Percentiles rank a stretch among this genome's conserved stretches.
Conservation (phyloP, 164 flowering plant species). For the Berberis vulgaris region DNA sequence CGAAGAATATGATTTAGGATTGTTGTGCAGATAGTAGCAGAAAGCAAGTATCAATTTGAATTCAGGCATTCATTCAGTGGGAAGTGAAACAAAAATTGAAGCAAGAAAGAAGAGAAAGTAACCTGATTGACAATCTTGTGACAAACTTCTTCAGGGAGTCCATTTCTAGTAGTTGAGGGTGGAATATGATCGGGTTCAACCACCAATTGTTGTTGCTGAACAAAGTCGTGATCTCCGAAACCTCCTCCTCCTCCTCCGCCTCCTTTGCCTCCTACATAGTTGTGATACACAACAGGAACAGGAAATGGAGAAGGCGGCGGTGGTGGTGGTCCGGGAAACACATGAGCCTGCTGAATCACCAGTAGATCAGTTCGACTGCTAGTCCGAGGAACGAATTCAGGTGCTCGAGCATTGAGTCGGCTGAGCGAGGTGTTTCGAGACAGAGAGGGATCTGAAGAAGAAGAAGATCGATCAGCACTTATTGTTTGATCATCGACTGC, state of each 20-base stretch:
- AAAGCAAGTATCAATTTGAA: neutral
- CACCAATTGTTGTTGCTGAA: conserved; percentile 9
- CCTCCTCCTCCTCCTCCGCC: conserved; percentile 21
- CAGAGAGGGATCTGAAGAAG: conserved; percentile 24
- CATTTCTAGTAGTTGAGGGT: conserved; percentile 13
- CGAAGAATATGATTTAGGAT: no score
- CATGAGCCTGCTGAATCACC: conserved; percentile 21
- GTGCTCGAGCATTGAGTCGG: conserved; percentile 69
- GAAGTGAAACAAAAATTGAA: neutral
- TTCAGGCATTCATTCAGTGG: neutral
- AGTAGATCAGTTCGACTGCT: conserved; percentile 18
- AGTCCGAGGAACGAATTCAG: conserved; percentile 61
- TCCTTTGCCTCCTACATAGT: conserved; percentile 19
- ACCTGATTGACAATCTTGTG: conserved; percentile 72
- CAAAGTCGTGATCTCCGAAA: neutral
- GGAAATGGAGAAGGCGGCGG: conserved; percentile 17
- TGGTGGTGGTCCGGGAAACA: conserved; percentile 10
- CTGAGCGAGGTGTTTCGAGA: conserved; percentile 42
- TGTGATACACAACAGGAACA: conserved; percentile 16
- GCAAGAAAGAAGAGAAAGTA: neutral
- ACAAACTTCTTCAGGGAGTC: conserved; percentile 42
- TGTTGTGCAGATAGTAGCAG: no score
- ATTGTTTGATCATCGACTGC: no score
- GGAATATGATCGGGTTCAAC: conserved; percentile 30
- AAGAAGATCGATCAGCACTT: neutral